phyloP scores from a whole-genome alignment of 2,329 filamentous ascomycete genomes.

The Paracamarosporium sp. region DNA sequence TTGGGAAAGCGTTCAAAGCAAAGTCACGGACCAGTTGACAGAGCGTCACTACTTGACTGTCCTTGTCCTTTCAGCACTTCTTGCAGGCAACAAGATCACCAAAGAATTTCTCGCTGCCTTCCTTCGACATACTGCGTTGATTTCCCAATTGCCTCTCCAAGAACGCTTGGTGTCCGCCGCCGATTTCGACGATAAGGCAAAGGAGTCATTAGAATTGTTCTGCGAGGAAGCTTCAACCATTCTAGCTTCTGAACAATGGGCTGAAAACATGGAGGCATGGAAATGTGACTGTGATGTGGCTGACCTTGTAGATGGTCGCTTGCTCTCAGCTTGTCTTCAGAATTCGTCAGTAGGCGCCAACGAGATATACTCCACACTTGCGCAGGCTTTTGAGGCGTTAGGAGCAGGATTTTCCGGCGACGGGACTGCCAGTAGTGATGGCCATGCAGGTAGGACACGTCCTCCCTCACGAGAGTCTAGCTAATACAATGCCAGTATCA shows the following conservation, averaged over 20 bases:
- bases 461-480: neutral
- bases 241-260: slow-evolving; percentile 48
- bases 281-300: slow-evolving; percentile 53
- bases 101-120: slow-evolving; percentile 46
- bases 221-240: slow-evolving; percentile 44
- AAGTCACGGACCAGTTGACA: slow-evolving; percentile 28
- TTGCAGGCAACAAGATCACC: slow-evolving; percentile 33
- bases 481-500: neutral
- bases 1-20: slow-evolving; percentile 17
- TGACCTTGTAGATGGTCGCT: slow-evolving; percentile 64
- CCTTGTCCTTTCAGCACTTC: slow-evolving; percentile 41
- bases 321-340: slow-evolving; percentile 37
- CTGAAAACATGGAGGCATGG: slow-evolving; percentile 26
- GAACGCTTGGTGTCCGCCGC: slow-evolving; percentile 44
- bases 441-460: neutral
- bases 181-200: slow-evolving; percentile 39
- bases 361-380: slow-evolving; percentile 25
- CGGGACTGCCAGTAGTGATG: slow-evolving; percentile 1
- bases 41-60: slow-evolving; percentile 45
- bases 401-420: slow-evolving; percentile 18
- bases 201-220: slow-evolving; percentile 48
- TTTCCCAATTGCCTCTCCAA: slow-evolving; percentile 50
- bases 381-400: slow-evolving; percentile 27
- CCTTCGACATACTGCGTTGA: slow-evolving; percentile 51
- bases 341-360: slow-evolving; percentile 21